A percentile compares a stretch with the other conserved stretches of the same genome.
phyloP scores from a whole-genome alignment of 2,329 filamentous ascomycete species.

The Endoconidiophora laricicola region DNA sequence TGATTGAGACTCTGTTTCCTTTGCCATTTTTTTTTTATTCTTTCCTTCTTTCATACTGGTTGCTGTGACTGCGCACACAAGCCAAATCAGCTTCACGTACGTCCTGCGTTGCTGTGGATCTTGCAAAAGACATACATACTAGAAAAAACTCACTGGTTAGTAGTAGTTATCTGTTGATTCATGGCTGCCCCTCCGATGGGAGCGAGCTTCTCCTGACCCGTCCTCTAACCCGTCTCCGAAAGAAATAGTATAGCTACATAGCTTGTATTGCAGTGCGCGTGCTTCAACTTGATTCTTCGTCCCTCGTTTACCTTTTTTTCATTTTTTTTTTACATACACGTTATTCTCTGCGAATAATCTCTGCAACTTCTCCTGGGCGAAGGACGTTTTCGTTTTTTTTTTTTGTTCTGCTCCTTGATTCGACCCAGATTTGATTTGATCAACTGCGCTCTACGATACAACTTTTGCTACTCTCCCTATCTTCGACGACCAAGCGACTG shows the following conservation, averaged over 20 bases:
- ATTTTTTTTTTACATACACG: background rate
- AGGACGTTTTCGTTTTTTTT: background rate
- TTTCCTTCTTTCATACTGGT: background rate
- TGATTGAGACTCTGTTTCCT: too few species aligned
- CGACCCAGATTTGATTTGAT: background rate
- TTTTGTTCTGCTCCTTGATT: background rate
- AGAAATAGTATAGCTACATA: too few species aligned
- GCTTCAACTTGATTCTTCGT: background rate
- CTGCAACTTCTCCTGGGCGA: too few species aligned
- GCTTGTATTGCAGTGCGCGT: background rate
- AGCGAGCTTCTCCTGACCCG: too few species aligned
- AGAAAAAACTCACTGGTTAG: constrained; percentile 1
- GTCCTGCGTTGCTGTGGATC: constrained; percentile 1
- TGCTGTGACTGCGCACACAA: background rate
- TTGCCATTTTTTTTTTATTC: background rate
- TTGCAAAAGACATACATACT: background rate
- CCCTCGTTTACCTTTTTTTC: background rate
- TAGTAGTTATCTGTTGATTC: background rate
- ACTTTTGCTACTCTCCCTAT: background rate
- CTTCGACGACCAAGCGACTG: too few species aligned
- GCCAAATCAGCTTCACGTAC: too few species aligned
- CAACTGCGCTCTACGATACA: constrained; percentile 2
- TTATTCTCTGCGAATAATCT: background rate
- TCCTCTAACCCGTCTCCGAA: too few species aligned
- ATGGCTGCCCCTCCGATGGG: too few species aligned